Conservation (phyloP, 495 filamentous ascomycete genomes). For the Bacidia rubella region DNA sequence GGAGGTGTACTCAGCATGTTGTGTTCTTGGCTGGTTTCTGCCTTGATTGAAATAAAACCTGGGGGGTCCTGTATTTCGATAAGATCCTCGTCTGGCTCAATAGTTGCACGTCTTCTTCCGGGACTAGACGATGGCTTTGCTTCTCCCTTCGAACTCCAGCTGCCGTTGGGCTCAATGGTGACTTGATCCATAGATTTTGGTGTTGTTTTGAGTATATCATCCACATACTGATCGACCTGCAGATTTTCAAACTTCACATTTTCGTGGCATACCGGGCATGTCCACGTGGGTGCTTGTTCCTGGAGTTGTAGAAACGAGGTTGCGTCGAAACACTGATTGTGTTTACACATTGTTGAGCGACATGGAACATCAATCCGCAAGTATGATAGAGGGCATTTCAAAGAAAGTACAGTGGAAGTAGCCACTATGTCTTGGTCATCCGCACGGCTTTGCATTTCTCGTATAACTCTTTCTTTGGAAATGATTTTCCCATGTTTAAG, state of each 20-base stretch:
- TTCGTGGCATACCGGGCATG: constrained; percentile 85
- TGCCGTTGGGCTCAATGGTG: constrained; percentile 74
- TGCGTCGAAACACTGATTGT: constrained; percentile 95
- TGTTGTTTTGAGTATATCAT: constrained; percentile 67
- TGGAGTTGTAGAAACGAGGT: constrained; percentile 83
- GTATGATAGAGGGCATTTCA: constrained; percentile 85
- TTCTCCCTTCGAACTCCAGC: constrained; percentile 47
- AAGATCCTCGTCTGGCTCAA: constrained; percentile 55
- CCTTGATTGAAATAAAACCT: constrained; percentile 33
- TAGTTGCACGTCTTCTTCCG: constrained; percentile 25
- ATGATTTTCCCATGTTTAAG: constrained; percentile 59
- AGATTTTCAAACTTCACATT: constrained; percentile 64
- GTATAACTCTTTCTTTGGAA: constrained; percentile 62
- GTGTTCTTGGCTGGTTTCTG: constrained; percentile 26
- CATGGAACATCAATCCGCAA: constrained; percentile 68
- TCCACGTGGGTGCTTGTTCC: constrained; percentile 91
- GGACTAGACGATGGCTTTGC: constrained; percentile 20
- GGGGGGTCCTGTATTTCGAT: constrained; percentile 48
- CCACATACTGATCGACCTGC: constrained; percentile 84
- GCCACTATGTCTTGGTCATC: constrained; percentile 79
- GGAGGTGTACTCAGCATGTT: constrained; percentile 36
- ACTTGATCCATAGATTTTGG: constrained; percentile 63
- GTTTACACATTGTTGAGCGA: constrained; percentile 64
- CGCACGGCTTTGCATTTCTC: constrained; percentile 70
- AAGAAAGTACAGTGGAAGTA: constrained; percentile 72